Evolutionary conservation across 2,329 filamentous ascomycete species (phyloP).

Genomic region (Penicillium sp.): DNA sequence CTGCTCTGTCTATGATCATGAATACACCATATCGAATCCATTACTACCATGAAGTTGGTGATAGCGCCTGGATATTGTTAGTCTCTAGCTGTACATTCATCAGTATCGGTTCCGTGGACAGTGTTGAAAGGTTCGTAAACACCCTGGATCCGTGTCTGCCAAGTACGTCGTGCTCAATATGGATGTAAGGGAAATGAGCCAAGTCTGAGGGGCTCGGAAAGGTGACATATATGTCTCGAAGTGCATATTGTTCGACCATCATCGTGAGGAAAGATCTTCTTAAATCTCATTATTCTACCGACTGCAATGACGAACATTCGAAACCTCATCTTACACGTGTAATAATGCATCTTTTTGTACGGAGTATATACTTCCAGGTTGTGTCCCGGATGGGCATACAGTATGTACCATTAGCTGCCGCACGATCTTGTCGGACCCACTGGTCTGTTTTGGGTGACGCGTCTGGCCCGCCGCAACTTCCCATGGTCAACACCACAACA

Average conservation of each 20-base stretch:
- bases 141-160: too few species aligned
- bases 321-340: too few species aligned
- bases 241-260: too few species aligned
- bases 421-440: constrained; percentile 8
- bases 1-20: neutral
- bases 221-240: too few species aligned
- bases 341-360: neutral
- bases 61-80: neutral
- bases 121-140: too few species aligned
- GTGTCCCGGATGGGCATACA: neutral
- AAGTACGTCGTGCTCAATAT: too few species aligned
- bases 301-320: too few species aligned
- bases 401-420: neutral
- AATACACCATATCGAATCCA: neutral
- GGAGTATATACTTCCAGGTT: neutral
- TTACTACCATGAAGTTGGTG: neutral
- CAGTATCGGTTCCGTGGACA: neutral
- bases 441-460: constrained; percentile 21
- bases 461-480: neutral
- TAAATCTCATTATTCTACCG: too few species aligned
- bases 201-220: too few species aligned
- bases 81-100: neutral
- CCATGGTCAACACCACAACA: constrained; percentile 4
- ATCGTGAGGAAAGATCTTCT: too few species aligned
- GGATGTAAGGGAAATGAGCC: too few species aligned